These are phyloP conservation scores for Angophora floribunda DNA, from an alignment of 345 rosid genomes.

Conservation along the genomic window DNA sequence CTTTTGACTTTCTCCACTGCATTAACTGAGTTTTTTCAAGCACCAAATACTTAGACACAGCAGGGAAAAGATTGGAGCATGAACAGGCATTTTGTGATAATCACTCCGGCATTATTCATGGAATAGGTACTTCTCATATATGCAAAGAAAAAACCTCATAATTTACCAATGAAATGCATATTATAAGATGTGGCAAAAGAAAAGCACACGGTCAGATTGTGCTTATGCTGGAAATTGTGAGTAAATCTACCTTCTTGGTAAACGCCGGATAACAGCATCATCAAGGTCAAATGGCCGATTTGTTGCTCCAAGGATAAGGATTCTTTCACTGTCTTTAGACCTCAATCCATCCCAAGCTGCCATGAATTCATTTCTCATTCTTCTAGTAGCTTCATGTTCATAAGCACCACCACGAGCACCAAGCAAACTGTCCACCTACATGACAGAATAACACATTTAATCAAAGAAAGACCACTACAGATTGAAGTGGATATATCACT, in stretches of 20 bases:
- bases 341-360: slow-evolving; percentile 99
- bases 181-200: not conserved
- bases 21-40: not conserved
- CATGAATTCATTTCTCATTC: slow-evolving; percentile 99
- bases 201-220: not conserved
- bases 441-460: not conserved
- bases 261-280: slow-evolving; percentile 95
- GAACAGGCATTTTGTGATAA: not conserved
- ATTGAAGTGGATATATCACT: not conserved
- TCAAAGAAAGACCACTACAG: not conserved
- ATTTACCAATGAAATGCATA: not conserved
- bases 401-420: slow-evolving; percentile 97
- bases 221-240: not conserved
- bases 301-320: slow-evolving; percentile 96
- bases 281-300: slow-evolving; percentile 99
- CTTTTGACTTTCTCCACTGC: not conserved
- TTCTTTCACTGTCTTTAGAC: slow-evolving; percentile 91
- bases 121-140: not conserved
- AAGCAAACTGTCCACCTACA: slow-evolving; percentile 88
- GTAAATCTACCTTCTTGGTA: slow-evolving; percentile 77
- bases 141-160: not conserved
- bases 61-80: not conserved
- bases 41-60: not conserved
- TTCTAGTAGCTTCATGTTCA: slow-evolving; percentile 96
- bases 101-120: not conserved